Evolutionary conservation across 768 basidiomycete species (phyloP), one percentile per base, ranked within the genome.

Genomic region (Boletellus ananiceps): DNA sequence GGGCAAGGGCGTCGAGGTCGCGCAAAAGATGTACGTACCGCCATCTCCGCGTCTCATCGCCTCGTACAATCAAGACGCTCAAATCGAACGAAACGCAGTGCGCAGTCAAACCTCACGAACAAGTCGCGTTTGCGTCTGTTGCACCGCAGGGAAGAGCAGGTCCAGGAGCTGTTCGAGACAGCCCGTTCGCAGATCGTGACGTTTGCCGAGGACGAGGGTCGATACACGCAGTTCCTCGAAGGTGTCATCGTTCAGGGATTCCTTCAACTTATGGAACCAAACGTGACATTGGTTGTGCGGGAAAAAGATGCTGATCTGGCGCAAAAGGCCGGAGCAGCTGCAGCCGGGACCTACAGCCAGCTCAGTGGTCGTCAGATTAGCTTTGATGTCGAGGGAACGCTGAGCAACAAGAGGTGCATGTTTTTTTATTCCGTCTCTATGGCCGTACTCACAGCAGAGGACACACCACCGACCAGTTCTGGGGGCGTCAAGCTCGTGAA

Each of bases 41-140:
- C 54, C 7, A 32, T 3, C 2, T 5, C 15, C 46, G 14, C 32
- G 33, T 37, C 41, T 44, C 16, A 23, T 33, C 18, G 49, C 23
- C 6, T 25, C 23, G 23, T 25, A 25, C 23, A 5, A 7, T 25
- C 23, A 29, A 39, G 9, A 7, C 23, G 29, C 50, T 44, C 27
- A 60, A 29, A 29, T 29, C 38, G 38, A 31, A 37, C 42, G 48
- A 44, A 40, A 46, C 29, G 8, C 34, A 98, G 95, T 57, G 84
- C 93, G 8, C 90, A 95, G 66, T 98, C 95, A 6, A 97, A 90
- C 21, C 78, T 95, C 53, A 96, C 93, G 57, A 99, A 98, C 78
- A 93, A 91, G 63, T 93, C 94, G 13, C 90, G 96, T 32, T 79
- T 99, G 58, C 83, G 79, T 63, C 79, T 98, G 27, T 81, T 98